These are phyloP conservation scores for Vinca major DNA, from an alignment of 305 asterid species.

Conservation along the genomic window DNA sequence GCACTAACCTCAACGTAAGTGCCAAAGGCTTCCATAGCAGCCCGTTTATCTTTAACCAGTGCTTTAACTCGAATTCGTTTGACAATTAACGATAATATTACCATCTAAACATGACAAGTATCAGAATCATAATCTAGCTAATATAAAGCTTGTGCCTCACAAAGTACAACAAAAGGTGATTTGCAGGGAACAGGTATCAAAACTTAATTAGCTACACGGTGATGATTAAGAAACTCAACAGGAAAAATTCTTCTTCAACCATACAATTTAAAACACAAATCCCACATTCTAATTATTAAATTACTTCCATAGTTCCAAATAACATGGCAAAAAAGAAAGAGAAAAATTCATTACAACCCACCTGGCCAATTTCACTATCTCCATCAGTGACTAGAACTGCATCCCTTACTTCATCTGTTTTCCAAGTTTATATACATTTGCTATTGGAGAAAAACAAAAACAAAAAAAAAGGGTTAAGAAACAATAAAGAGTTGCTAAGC, in stretches of 20 bases:
- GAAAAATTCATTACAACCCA: conserved; percentile 12
- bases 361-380: conserved; percentile 95
- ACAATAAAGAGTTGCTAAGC: not conserved
- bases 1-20: conserved; percentile 78
- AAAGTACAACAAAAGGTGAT: not conserved
- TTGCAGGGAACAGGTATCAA: too few relatives aligned
- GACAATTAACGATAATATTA: conserved; percentile 52
- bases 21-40: conserved; percentile 89
- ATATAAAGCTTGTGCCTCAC: not conserved
- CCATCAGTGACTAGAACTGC: conserved; percentile 88
- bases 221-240: too few relatives aligned
- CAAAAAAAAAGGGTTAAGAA: too few relatives aligned
- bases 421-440: conserved; percentile 15
- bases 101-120: conserved; percentile 45
- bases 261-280: not conserved
- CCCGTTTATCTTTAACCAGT: conserved; percentile 76
- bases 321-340: not conserved
- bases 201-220: too few relatives aligned
- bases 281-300: not conserved
- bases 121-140: not conserved
- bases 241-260: too few relatives aligned
- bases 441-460: not conserved
- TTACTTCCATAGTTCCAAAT: not conserved
- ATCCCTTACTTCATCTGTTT: conserved; percentile 63
- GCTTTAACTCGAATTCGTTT: conserved; percentile 71